phyloP scores from a whole-genome alignment of 352 stramenopile genomes.

The Phytophthora melonis region DNA sequence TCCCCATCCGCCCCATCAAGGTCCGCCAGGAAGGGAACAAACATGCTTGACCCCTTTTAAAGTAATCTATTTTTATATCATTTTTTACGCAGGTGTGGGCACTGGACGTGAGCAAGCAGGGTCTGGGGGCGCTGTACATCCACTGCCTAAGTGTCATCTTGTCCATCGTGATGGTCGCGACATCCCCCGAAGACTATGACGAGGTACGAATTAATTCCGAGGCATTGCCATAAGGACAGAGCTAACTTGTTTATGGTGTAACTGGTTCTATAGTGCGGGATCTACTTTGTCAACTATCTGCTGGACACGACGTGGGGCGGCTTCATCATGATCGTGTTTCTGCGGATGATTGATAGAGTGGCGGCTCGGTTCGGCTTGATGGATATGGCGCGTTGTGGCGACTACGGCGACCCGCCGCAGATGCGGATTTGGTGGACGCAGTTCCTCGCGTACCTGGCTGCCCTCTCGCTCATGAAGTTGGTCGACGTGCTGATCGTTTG shows the following conservation, averaged over 20 bases:
- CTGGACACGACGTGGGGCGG: slow-evolving; percentile 71
- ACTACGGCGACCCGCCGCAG: slow-evolving; percentile 76
- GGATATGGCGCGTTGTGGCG: slow-evolving; percentile 62
- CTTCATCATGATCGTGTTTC: slow-evolving; percentile 55
- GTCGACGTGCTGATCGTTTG: slow-evolving; percentile 53
- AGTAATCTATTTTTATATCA: too few relatives aligned
- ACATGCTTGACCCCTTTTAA: too few relatives aligned
- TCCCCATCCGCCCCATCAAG: slow-evolving; percentile 67
- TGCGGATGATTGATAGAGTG: slow-evolving; percentile 51
- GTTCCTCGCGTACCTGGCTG: slow-evolving; percentile 52
- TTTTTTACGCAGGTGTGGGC: slow-evolving; percentile 53
- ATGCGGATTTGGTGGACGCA: slow-evolving; percentile 68
- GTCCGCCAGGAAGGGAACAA: slow-evolving; percentile 15
- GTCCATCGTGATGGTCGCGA: slow-evolving; percentile 64
- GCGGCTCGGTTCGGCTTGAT: slow-evolving; percentile 43
- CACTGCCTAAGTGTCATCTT: slow-evolving; percentile 73
- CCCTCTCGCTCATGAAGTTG: slow-evolving; percentile 66
- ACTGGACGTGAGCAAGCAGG: slow-evolving; percentile 79
- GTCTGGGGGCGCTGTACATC: slow-evolving; percentile 62
- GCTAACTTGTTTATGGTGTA: neutral
- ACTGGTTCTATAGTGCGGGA: slow-evolving; percentile 54
- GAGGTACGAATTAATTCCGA: slow-evolving; percentile 42
- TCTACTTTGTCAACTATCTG: slow-evolving; percentile 83
- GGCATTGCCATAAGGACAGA: neutral
- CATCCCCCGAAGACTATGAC: slow-evolving; percentile 51